Conservation (phyloP, 345 rosid genomes). For the Fremontodendron californicum region DNA sequence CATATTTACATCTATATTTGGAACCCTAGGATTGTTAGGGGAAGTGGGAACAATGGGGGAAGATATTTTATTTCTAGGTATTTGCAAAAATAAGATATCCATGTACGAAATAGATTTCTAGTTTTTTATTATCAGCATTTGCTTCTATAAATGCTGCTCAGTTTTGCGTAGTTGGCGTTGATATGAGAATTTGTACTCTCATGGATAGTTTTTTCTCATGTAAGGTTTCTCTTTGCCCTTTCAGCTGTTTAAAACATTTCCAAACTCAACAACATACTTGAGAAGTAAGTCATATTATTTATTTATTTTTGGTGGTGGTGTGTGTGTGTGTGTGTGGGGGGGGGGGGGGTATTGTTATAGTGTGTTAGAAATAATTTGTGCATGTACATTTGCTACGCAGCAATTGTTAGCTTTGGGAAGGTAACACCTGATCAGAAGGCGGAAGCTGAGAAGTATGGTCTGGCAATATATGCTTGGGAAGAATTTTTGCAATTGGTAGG, state of each 20-base stretch:
- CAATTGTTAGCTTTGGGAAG: constrained; percentile 93
- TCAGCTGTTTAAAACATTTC: constrained; percentile 83
- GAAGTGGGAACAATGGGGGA: not conserved
- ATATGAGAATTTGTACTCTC: constrained; percentile 4
- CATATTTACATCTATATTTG: not conserved
- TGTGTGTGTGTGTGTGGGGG: too few species aligned
- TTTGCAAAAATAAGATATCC: not conserved
- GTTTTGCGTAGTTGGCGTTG: not conserved
- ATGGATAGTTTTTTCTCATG: constrained; percentile 14
- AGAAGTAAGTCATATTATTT: constrained; percentile 56
- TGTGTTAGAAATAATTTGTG: constrained; percentile 9
- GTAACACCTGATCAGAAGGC: constrained; percentile 57
- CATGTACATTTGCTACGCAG: constrained; percentile 36
- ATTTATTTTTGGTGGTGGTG: constrained; percentile 30
- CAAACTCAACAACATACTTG: constrained; percentile 51
- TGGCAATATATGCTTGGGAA: constrained; percentile 72
- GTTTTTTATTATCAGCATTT: not conserved
- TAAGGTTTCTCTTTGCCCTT: constrained; percentile 19
- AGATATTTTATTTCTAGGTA: not conserved
- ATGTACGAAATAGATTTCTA: not conserved
- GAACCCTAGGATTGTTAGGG: not conserved
- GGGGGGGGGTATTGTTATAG: not conserved
- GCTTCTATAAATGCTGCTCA: not conserved
- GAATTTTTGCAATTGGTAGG: constrained; percentile 75
- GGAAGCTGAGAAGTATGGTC: constrained; percentile 56